Evolutionary conservation across 306 rosid species (phyloP).

Genomic region (Begonia peltatifolia): DNA sequence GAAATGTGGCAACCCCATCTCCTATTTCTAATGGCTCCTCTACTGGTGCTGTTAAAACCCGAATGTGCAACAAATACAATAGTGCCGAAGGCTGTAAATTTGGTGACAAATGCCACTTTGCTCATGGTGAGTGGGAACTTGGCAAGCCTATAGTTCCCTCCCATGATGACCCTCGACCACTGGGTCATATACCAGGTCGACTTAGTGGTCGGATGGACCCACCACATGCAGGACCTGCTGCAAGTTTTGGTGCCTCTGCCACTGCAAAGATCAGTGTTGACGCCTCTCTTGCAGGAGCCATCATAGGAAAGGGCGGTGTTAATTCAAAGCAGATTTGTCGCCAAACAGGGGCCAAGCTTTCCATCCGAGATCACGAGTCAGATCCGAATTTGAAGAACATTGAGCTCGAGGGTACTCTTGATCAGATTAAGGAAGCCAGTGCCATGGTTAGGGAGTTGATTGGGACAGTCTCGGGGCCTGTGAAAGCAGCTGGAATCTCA

Average conservation of each 20-base stretch:
- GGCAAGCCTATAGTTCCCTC: slow-evolving; percentile 48
- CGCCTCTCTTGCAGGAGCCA: slow-evolving; percentile 90
- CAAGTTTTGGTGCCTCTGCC: slow-evolving; percentile 80
- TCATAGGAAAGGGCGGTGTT: slow-evolving; percentile 94
- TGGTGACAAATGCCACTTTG: slow-evolving; percentile 90
- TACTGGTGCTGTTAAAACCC: slow-evolving; percentile 40
- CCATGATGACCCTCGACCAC: slow-evolving; percentile 43
- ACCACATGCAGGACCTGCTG: slow-evolving; percentile 41
- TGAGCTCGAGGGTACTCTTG: slow-evolving; percentile 88
- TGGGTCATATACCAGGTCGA: slow-evolving; percentile 41
- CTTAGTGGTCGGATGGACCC: slow-evolving; percentile 45
- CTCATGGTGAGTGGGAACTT: slow-evolving; percentile 95
- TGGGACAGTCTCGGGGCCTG: slow-evolving; percentile 41
- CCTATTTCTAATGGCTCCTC: slow-evolving; percentile 48
- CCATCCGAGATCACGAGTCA: slow-evolving; percentile 80
- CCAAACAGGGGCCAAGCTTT: slow-evolving; percentile 88
- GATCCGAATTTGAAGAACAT: slow-evolving; percentile 70
- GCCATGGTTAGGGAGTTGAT: slow-evolving; percentile 74
- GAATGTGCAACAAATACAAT: slow-evolving; percentile 64
- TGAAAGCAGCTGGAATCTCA: slow-evolving; percentile 28
- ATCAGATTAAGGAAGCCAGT: slow-evolving; percentile 82
- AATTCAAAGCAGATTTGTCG: slow-evolving; percentile 94
- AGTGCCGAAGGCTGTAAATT: slow-evolving; percentile 92
- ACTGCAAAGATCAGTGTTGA: slow-evolving; percentile 95
- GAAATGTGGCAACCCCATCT: slow-evolving; percentile 38